Evolutionary conservation across 768 basidiomycete species (phyloP), one percentile per base, ranked within the genome.

Genomic region (Kwoniella europaea): DNA sequence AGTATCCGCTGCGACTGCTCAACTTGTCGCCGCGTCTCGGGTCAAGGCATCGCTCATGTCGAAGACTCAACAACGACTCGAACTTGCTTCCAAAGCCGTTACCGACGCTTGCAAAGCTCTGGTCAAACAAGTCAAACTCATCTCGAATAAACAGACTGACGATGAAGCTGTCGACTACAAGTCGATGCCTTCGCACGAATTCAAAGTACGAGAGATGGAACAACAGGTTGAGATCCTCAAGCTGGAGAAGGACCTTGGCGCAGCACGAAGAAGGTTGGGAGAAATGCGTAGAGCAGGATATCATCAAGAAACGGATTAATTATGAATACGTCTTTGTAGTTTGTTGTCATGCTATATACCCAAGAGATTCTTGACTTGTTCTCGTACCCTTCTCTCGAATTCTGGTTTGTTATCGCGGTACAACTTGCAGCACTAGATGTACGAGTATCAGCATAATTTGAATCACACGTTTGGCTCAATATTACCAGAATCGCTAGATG

Each of bases 11-110:
- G 91, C 97, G 2, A 99, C 97, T 1, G 97, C 97, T 16, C 97
- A 99, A 84, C 90, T 99, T 63, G 97, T 99, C 56, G 97, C 97
- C 27, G 97, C 97, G 7, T 98, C 95, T 12, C 90, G 97, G 67
- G 97, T 99, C 80, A 99, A 98, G 86, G 94, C 95, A 4, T 94
- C 94, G 80, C 87, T 98, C 72, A 98, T 98, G 95, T 95, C 93
- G 64, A 96, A 97, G 86, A 97, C 96, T 2, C 97, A 98, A 85
- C 94, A 98, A 79, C 90, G 91, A 46, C 89, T 99, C 41, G 97
- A 99, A 84, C 86, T 93, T 18, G 97, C 97, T 2, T 94, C 97
- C 55, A 98, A 95, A 85, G 96, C 95, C 1, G 97, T 99, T 67
- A 96, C 94, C 4, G 94, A 94, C 77, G 96, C 97, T 27, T 98